phyloP scores from a whole-genome alignment of 2,329 filamentous ascomycete species.

The Aspergillus costaricaensis region DNA sequence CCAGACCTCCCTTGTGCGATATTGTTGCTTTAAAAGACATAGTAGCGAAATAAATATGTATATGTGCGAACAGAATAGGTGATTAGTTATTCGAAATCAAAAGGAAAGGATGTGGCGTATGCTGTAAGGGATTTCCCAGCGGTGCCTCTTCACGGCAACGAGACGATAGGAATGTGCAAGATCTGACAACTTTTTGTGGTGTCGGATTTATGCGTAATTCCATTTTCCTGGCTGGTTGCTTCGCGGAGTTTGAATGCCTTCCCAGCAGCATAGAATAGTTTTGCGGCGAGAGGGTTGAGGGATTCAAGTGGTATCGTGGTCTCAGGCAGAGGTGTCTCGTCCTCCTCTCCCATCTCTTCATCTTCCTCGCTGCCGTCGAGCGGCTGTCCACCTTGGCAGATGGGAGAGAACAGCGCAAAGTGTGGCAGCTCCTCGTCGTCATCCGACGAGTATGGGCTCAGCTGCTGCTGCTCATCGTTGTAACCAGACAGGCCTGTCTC shows the following conservation, averaged over 20 bases:
- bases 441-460: conserved; percentile 20
- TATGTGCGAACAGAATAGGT: conserved; percentile 6
- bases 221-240: conserved; percentile 5
- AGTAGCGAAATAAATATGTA: conserved; percentile 3
- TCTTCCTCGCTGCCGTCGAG: conserved; percentile 16
- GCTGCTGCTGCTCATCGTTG: conserved; percentile 20
- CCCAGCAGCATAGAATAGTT: conserved; percentile 14
- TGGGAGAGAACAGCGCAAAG: conserved; percentile 22
- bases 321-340: conserved; percentile 3
- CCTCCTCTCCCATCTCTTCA: conserved; percentile 1
- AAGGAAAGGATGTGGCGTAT: not conserved
- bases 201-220: not conserved
- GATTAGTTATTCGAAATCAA: not conserved
- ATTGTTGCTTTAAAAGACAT: conserved; percentile 3
- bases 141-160: not conserved
- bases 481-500: conserved; percentile 23
- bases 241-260: conserved; percentile 18
- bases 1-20: conserved; percentile 3
- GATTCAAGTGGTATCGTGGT: conserved; percentile 8
- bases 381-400: conserved; percentile 20
- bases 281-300: conserved; percentile 14
- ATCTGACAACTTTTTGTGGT: not conserved
- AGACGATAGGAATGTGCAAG: conserved; percentile 6
- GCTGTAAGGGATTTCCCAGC: too few species aligned
- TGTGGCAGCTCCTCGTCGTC: conserved; percentile 16